phyloP scores from a whole-genome alignment of 257 asterid species.

The Schizonepeta tenuifolia region DNA sequence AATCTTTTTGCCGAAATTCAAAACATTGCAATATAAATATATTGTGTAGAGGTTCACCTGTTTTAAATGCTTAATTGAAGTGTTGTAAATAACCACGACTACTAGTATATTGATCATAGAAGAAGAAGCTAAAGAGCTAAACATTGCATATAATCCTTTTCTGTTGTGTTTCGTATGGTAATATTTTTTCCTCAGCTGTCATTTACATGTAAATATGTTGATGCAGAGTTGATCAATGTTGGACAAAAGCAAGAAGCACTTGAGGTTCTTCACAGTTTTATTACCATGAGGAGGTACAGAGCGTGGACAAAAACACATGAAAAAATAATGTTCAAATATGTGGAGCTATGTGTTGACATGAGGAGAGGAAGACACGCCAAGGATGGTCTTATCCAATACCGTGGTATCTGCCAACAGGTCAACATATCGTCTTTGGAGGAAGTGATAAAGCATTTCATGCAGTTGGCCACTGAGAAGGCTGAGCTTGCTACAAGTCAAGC shows the following conservation, averaged over 20 bases:
- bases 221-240: conserved; percentile 88
- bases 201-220: conserved; percentile 20
- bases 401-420: conserved; percentile 93
- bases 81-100: neutral
- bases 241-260: conserved; percentile 95
- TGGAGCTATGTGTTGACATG: conserved; percentile 95
- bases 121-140: neutral
- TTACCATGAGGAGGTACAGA: conserved; percentile 85
- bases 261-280: conserved; percentile 79
- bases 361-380: conserved; percentile 95
- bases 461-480: conserved; percentile 86
- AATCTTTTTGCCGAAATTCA: neutral
- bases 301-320: conserved; percentile 96
- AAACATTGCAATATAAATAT: neutral
- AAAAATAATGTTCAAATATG: conserved; percentile 84
- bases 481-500: conserved; percentile 86
- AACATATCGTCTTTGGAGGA: conserved; percentile 86
- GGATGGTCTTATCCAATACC: conserved; percentile 94
- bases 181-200: neutral
- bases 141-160: neutral
- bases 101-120: neutral
- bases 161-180: neutral
- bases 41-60: neutral
- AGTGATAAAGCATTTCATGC: conserved; percentile 97
- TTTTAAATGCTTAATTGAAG: neutral